These are phyloP conservation scores for Xylaria scruposa DNA, from an alignment of 495 filamentous ascomycete species.

Conservation along the genomic window DNA sequence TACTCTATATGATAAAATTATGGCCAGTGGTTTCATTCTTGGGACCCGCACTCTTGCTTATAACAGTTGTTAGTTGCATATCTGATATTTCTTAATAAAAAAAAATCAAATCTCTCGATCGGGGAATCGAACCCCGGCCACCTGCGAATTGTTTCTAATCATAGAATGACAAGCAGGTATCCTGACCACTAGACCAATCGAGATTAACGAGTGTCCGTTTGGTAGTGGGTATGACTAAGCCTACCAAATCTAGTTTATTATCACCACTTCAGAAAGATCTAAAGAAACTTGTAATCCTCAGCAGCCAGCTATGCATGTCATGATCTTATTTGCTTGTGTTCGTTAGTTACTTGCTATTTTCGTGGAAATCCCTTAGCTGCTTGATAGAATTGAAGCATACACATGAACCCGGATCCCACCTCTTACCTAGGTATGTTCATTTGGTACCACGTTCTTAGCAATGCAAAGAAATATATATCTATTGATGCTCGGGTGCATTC, in stretches of 20 bases:
- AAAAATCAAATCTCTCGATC: slow-evolving; percentile 39
- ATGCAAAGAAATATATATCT: neutral
- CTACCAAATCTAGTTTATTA: neutral
- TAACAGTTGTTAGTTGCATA: no score
- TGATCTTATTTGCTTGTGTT: no score
- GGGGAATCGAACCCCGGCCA: slow-evolving; percentile 54
- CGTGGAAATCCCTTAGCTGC: no score
- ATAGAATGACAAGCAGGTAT: slow-evolving; percentile 27
- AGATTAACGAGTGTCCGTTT: neutral
- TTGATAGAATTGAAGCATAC: neutral
- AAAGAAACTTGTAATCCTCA: no score
- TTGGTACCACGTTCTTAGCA: neutral
- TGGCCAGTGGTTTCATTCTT: no score
- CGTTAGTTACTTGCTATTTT: no score
- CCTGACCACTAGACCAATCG: slow-evolving; percentile 31
- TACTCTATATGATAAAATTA: no score
- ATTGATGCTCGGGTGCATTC: neutral
- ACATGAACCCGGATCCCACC: neutral
- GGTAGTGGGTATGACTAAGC: neutral
- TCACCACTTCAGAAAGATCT: no score
- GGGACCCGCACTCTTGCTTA: no score
- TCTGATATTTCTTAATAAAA: no score
- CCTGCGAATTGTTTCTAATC: slow-evolving; percentile 36
- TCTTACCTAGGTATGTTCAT: neutral
- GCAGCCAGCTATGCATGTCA: no score